Evolutionary conservation across 2,329 filamentous ascomycete species (phyloP).

Genomic region (Chaetomium sp.): DNA sequence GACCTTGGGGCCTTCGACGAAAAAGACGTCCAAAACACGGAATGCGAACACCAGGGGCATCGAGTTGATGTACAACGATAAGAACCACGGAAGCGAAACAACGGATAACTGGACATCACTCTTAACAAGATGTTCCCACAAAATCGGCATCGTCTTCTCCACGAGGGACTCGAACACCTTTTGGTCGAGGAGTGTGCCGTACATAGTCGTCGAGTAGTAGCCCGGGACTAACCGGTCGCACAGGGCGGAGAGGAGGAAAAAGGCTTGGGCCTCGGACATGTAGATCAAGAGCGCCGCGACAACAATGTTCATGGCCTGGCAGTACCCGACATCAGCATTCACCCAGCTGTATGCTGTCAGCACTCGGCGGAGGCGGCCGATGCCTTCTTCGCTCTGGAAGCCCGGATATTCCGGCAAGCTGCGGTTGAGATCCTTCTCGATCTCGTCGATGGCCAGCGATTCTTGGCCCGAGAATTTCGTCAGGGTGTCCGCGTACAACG

Average conservation of each 20-base stretch:
- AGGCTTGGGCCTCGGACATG: slow-evolving; percentile 93
- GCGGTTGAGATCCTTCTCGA: slow-evolving; percentile 95
- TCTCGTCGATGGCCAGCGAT: slow-evolving; percentile 95
- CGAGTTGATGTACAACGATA: slow-evolving; percentile 97
- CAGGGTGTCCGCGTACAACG: slow-evolving; percentile 76
- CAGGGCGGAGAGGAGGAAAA: slow-evolving; percentile 83
- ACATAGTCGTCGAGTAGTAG: slow-evolving; percentile 99
- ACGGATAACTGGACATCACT: slow-evolving; percentile 96
- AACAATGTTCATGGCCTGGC: slow-evolving; percentile 99
- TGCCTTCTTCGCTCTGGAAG: slow-evolving; percentile 94
- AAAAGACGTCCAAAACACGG: slow-evolving; percentile 93
- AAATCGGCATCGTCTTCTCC: slow-evolving; percentile 97
- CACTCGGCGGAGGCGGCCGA: slow-evolving; percentile 79
- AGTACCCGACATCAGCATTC: slow-evolving; percentile 93
- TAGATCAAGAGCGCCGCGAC: slow-evolving; percentile 97
- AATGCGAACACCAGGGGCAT: slow-evolving; percentile 99
- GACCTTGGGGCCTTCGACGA: slow-evolving; percentile 94
- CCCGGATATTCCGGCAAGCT: slow-evolving; percentile 96
- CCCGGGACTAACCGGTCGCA: slow-evolving; percentile 91
- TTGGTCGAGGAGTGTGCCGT: slow-evolving; percentile 92
- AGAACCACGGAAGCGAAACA: slow-evolving; percentile 94
- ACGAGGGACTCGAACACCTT: slow-evolving; percentile 96
- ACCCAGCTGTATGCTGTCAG: slow-evolving; percentile 97
- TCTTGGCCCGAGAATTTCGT: slow-evolving; percentile 76
- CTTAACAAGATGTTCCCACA: slow-evolving; percentile 97